Evolutionary conservation across 2,329 filamentous ascomycete species (phyloP).

Genomic region (Pseudomassariella vexata): DNA sequence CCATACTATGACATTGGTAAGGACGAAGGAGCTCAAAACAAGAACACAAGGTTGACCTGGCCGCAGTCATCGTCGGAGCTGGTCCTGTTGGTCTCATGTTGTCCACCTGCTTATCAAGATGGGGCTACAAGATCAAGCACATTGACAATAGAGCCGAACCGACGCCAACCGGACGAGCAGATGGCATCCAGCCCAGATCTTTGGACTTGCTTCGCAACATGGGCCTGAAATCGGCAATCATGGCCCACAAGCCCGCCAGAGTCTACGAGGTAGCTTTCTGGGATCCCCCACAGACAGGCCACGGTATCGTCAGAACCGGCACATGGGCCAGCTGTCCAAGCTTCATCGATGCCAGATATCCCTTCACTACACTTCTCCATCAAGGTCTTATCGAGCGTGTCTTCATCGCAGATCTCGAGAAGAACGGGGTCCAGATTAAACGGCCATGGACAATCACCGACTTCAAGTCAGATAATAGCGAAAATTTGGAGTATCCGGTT

Average conservation of each 20-base stretch:
- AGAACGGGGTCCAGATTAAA: slow-evolving; percentile 55
- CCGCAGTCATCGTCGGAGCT: slow-evolving; percentile 76
- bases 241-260: slow-evolving; percentile 80
- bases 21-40: no score
- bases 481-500: slow-evolving; percentile 66
- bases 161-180: slow-evolving; percentile 78
- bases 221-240: slow-evolving; percentile 81
- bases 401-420: slow-evolving; percentile 60
- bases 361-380: slow-evolving; percentile 65
- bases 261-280: slow-evolving; percentile 76
- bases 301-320: slow-evolving; percentile 59
- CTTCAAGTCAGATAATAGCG: slow-evolving; percentile 53
- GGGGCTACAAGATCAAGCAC: slow-evolving; percentile 94
- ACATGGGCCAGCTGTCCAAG: slow-evolving; percentile 84
- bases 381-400: slow-evolving; percentile 68
- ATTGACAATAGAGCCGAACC: slow-evolving; percentile 86
- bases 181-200: slow-evolving; percentile 87
- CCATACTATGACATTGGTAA: slow-evolving; percentile 40
- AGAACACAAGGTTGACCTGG: no score
- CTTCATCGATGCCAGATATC: slow-evolving; percentile 70
- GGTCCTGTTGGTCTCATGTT: slow-evolving; percentile 85
- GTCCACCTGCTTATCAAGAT: slow-evolving; percentile 80
- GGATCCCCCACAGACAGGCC: slow-evolving; percentile 52
- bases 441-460: slow-evolving; percentile 59
- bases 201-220: slow-evolving; percentile 83